Evolutionary conservation across 148 eudicot species (phyloP).

Genomic region (Pouteria glomerata): DNA sequence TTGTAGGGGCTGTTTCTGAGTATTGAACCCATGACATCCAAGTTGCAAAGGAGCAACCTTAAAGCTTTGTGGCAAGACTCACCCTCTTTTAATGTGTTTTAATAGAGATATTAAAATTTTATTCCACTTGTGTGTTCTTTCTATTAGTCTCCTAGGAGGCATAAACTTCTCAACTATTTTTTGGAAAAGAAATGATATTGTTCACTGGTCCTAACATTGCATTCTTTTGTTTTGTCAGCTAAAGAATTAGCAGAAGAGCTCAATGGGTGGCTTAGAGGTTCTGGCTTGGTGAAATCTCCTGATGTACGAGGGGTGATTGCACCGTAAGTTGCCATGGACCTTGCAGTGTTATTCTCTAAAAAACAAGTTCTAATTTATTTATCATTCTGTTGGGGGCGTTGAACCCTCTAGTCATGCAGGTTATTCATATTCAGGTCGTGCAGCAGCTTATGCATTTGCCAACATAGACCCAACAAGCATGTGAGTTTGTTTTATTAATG

Average conservation of each 20-base stretch:
- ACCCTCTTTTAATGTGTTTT: too few species aligned
- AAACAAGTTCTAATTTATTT: neutral
- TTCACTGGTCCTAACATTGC: too few species aligned
- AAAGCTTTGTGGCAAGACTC: too few species aligned
- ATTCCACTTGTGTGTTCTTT: too few species aligned
- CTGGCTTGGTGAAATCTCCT: slow-evolving; percentile 62
- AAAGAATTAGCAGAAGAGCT: slow-evolving; percentile 65
- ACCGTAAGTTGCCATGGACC: slow-evolving; percentile 59
- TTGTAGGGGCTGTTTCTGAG: too few species aligned
- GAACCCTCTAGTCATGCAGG: slow-evolving; percentile 84
- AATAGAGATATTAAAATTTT: too few species aligned
- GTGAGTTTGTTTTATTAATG: slow-evolving; percentile 35
- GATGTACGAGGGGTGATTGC: slow-evolving; percentile 98
- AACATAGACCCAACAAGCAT: slow-evolving; percentile 83
- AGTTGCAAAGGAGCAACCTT: too few species aligned
- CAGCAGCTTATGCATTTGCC: slow-evolving; percentile 97
- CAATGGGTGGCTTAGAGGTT: slow-evolving; percentile 76
- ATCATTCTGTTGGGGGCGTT: slow-evolving; percentile 20
- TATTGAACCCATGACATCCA: too few species aligned
- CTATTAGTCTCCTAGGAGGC: too few species aligned
- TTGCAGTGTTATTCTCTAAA: neutral
- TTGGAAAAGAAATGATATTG: too few species aligned
- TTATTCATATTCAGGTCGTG: slow-evolving; percentile 97
- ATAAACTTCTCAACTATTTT: too few species aligned
- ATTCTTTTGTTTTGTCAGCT: slow-evolving; percentile 35